phyloP scores from a whole-genome alignment of 1,139 yeast genomes.

The Magnusiomyces paraingens region DNA sequence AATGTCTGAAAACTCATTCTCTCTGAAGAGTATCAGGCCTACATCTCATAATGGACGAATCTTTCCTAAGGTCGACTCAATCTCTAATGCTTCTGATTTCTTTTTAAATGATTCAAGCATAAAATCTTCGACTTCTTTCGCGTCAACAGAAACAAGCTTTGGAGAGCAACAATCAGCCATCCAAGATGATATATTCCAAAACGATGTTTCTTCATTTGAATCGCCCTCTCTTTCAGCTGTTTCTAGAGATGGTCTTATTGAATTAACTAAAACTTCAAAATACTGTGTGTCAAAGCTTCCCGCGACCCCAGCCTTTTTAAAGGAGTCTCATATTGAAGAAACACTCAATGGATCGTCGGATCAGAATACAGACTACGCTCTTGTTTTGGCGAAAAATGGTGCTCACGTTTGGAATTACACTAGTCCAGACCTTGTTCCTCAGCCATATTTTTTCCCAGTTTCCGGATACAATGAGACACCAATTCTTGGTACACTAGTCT shows the following conservation, averaged over 20 bases:
- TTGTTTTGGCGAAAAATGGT: slow-evolving; percentile 45
- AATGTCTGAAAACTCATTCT: slow-evolving; percentile 1
- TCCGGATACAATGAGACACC: slow-evolving; percentile 26
- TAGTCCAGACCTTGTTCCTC: slow-evolving; percentile 54
- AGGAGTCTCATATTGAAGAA: slow-evolving; percentile 17
- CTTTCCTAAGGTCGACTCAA: too few species aligned
- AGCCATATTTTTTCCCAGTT: slow-evolving; percentile 42
- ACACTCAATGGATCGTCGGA: slow-evolving; percentile 49
- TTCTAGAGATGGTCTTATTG: slow-evolving; percentile 33
- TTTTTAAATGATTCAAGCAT: too few species aligned
- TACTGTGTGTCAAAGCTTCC: slow-evolving; percentile 59
- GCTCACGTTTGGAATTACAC: slow-evolving; percentile 67
- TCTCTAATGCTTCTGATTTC: too few species aligned
- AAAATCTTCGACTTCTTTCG: too few species aligned
- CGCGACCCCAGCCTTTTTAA: slow-evolving; percentile 46
- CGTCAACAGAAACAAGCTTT: not conserved
- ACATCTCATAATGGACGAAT: not conserved
- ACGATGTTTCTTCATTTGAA: too few species aligned
- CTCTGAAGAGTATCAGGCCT: not conserved
- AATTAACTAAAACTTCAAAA: slow-evolving; percentile 53
- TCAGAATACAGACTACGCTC: slow-evolving; percentile 47
- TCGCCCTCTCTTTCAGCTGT: not conserved
- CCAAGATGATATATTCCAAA: too few species aligned
- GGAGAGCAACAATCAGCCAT: not conserved
- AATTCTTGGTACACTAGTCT: slow-evolving; percentile 59